Conservation (phyloP, 2,329 filamentous ascomycete genomes). For the Trichoderma sp. region DNA sequence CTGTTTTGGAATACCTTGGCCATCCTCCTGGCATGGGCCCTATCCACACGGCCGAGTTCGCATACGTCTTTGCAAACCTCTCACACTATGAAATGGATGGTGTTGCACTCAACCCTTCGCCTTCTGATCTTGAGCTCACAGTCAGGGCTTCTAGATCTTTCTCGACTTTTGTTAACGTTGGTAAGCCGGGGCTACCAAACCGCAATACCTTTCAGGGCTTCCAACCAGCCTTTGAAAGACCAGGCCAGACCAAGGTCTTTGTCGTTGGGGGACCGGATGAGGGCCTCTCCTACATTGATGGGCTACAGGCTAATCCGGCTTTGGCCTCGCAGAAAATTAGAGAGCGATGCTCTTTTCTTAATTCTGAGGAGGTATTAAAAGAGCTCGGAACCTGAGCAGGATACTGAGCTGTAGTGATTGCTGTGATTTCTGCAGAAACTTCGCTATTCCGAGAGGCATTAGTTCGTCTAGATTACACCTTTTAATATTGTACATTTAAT, state of each 20-base stretch:
- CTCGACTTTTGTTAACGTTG: conserved; percentile 47
- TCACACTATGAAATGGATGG: conserved; percentile 44
- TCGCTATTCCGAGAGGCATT: neutral
- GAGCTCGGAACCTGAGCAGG: conserved; percentile 41
- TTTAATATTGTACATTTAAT: neutral
- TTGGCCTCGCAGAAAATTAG: conserved; percentile 44
- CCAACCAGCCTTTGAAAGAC: conserved; percentile 37
- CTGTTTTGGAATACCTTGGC: conserved; percentile 38
- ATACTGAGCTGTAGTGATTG: no score
- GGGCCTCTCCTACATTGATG: conserved; percentile 44
- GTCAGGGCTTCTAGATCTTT: conserved; percentile 47
- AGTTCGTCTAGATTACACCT: neutral
- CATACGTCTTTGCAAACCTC: conserved; percentile 52
- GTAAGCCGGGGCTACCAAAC: conserved; percentile 35
- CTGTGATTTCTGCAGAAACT: neutral
- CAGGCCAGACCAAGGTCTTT: conserved; percentile 37
- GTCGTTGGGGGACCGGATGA: conserved; percentile 48
- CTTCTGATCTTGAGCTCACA: conserved; percentile 43
- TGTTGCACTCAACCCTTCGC: conserved; percentile 39
- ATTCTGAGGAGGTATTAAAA: conserved; percentile 45
- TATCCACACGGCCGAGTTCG: conserved; percentile 55
- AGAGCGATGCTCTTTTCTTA: conserved; percentile 50
- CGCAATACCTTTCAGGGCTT: conserved; percentile 46
- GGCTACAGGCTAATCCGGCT: conserved; percentile 35
- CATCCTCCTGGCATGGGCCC: conserved; percentile 45